These are phyloP conservation scores for Ganoderma sinense DNA, from an alignment of 1,284 basidiomycete species.

Conservation along the genomic window DNA sequence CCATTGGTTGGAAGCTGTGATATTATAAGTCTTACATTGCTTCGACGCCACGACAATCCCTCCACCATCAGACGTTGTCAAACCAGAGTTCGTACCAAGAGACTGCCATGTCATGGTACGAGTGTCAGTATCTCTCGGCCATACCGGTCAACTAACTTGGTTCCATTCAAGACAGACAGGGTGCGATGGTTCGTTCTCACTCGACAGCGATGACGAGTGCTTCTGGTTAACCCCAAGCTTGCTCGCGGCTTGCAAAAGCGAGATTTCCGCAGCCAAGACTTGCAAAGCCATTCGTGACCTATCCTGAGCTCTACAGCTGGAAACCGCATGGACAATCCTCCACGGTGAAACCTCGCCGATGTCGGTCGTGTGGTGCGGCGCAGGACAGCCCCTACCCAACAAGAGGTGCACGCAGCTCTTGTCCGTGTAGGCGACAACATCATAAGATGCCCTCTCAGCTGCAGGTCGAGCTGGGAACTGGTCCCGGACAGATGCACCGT, in stretches of 20 bases:
- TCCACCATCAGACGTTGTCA: neutral
- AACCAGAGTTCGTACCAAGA: neutral
- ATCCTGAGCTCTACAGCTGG: neutral
- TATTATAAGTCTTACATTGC: neutral
- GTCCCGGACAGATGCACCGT: slow-evolving; percentile 1
- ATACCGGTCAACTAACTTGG: neutral
- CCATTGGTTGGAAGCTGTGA: neutral
- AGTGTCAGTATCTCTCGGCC: neutral
- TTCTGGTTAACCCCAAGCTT: neutral
- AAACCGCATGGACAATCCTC: neutral
- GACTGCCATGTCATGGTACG: neutral
- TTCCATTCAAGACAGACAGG: neutral
- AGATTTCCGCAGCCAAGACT: neutral
- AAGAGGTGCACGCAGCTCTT: neutral
- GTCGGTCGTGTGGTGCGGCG: slow-evolving; percentile 14
- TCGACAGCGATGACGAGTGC: neutral
- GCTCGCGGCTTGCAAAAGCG: neutral
- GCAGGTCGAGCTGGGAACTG: neutral
- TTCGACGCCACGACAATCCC: neutral
- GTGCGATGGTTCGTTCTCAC: neutral
- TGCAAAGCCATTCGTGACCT: neutral
- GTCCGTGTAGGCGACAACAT: neutral
- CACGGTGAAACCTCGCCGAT: slow-evolving; percentile 9
- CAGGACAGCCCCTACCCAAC: slow-evolving; percentile 4
- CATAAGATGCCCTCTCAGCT: neutral